phyloP scores from a whole-genome alignment of 1,284 basidiomycete species.

The Rhodotorula mucilaginosa region DNA sequence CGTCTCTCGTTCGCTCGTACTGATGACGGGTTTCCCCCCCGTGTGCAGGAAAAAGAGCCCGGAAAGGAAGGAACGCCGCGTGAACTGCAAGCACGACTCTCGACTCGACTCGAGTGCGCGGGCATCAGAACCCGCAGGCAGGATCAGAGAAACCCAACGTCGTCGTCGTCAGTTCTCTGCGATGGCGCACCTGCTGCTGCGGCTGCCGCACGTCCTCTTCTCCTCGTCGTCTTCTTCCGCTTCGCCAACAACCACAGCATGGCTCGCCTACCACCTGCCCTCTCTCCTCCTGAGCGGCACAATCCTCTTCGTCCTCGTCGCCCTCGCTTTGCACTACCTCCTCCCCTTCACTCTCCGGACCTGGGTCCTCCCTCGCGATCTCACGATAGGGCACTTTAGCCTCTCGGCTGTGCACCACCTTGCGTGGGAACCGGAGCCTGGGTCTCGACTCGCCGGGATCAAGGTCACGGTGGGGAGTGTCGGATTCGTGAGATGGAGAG shows the following conservation, averaged over 20 bases:
- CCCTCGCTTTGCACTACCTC: slow-evolving; percentile 9
- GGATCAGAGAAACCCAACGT: no score
- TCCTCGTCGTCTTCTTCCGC: no score
- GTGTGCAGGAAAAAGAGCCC: no score
- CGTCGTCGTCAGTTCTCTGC: no score
- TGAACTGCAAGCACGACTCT: no score
- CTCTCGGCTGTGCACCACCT: slow-evolving; percentile 8
- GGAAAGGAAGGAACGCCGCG: no score
- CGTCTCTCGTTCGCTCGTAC: no score
- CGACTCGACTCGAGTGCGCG: no score
- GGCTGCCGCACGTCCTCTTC: no score
- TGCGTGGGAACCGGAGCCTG: neutral
- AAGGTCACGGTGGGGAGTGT: slow-evolving; percentile 7
- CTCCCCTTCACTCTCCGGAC: slow-evolving; percentile 10
- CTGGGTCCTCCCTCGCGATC: slow-evolving; percentile 11
- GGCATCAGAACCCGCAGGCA: no score
- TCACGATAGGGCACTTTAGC: slow-evolving; percentile 14
- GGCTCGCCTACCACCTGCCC: neutral
- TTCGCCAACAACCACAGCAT: neutral
- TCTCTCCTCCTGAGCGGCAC: neutral
- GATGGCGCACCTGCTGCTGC: no score
- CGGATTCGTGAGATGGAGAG: slow-evolving; percentile 12
- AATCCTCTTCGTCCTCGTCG: neutral
- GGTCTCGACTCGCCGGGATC: neutral
- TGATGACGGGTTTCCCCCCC: no score